A percentile compares a stretch with the other conserved stretches of the same genome.
Conservation (phyloP, 2,329 filamentous ascomycete genomes). For the Cladophialophora exuberans region DNA sequence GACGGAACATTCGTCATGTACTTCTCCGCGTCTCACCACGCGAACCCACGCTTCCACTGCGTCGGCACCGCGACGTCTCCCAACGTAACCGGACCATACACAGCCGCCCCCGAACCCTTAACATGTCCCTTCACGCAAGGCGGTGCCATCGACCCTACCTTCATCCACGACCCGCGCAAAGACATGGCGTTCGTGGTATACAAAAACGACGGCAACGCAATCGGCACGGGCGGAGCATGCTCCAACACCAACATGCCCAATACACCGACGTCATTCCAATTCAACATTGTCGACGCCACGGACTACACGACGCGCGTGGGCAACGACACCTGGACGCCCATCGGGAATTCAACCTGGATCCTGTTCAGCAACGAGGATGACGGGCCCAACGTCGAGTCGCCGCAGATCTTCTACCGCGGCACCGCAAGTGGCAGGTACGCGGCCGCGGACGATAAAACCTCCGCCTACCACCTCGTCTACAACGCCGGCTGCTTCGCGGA, state of each 20-base stretch:
- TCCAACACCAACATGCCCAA: constrained; percentile 37
- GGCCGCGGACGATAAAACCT: neutral
- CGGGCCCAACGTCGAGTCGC: constrained; percentile 16
- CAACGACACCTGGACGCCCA: neutral
- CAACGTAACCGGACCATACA: constrained; percentile 54
- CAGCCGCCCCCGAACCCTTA: constrained; percentile 44
- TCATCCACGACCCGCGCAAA: constrained; percentile 53
- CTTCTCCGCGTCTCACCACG: constrained; percentile 49
- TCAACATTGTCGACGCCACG: constrained; percentile 5
- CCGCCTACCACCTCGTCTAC: constrained; percentile 21
- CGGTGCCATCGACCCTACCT: constrained; percentile 63
- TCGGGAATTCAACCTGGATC: constrained; percentile 10
- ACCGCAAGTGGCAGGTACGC: constrained; percentile 5
- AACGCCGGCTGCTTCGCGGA: constrained; percentile 16
- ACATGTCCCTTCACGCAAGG: constrained; percentile 55
- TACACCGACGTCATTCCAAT: constrained; percentile 31
- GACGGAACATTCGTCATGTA: constrained; percentile 59
- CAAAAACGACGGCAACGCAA: constrained; percentile 64
- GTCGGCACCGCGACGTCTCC: constrained; percentile 56
- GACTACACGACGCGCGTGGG: constrained; percentile 13
- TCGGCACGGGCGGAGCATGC: constrained; percentile 43
- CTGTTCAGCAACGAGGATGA: constrained; percentile 6
- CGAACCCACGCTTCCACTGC: constrained; percentile 52
- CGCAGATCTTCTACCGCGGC: constrained; percentile 12
- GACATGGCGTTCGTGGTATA: constrained; percentile 49